phyloP scores from a whole-genome alignment of 441 rosid species.

The California macrophylla region DNA sequence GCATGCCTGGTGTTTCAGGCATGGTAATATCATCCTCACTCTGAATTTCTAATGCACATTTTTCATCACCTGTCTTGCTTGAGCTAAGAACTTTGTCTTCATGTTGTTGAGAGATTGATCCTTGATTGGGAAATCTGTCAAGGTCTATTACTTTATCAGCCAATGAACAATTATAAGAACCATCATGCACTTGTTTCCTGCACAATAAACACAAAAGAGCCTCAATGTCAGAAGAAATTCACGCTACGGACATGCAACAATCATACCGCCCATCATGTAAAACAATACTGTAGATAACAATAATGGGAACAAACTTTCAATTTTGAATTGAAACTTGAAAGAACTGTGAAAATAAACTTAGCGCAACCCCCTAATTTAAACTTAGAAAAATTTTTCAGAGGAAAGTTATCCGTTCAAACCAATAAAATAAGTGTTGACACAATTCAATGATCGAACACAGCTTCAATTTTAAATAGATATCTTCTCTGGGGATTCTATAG shows the following conservation, averaged over 20 bases:
- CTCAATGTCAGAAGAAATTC: background rate
- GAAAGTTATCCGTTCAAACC: background rate
- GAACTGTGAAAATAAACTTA: background rate
- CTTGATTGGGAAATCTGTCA: constrained; percentile 19
- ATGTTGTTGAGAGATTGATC: constrained; percentile 13
- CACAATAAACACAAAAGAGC: constrained; percentile 8
- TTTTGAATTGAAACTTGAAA: background rate
- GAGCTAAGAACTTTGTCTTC: constrained; percentile 24
- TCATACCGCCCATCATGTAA: background rate
- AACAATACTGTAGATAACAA: background rate
- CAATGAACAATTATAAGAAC: constrained; percentile 15
- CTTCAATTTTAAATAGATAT: background rate
- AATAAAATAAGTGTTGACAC: background rate
- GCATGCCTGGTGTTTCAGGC: constrained; percentile 72
- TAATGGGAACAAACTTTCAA: background rate
- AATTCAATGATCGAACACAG: background rate
- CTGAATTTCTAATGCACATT: constrained; percentile 17
- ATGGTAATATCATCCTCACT: constrained; percentile 37
- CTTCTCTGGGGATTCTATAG: background rate
- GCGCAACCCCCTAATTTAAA: background rate
- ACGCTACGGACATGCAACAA: background rate
- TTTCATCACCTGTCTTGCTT: constrained; percentile 19
- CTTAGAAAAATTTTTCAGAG: background rate
- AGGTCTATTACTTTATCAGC: constrained; percentile 18
- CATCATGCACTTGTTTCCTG: constrained; percentile 26